Conservation (phyloP, 1,284 basidiomycete genomes). For the Cryptococcus neoformans region DNA sequence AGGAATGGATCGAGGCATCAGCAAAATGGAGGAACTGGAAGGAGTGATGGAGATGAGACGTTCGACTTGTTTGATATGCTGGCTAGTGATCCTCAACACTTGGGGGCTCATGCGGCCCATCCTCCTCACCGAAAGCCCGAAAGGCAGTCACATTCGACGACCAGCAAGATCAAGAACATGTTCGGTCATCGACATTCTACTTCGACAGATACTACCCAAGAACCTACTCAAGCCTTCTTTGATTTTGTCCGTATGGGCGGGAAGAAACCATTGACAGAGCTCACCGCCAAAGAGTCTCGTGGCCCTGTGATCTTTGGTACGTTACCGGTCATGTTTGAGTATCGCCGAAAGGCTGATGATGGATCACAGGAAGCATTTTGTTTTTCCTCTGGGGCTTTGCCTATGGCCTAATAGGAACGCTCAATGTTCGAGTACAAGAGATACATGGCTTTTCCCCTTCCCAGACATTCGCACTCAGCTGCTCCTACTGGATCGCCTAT, state of each 20-base stretch:
- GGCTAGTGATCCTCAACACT: constrained; percentile 20
- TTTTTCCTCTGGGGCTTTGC: constrained; percentile 49
- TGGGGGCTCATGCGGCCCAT: neutral
- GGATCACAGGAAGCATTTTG: constrained; percentile 32
- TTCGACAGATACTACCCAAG: constrained; percentile 14
- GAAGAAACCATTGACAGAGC: constrained; percentile 38
- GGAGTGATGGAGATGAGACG: constrained; percentile 20
- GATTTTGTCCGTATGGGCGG: constrained; percentile 46
- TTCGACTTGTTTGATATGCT: constrained; percentile 42
- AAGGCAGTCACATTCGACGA: neutral
- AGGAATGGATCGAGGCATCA: neutral
- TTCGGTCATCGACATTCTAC: neutral
- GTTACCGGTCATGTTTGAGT: neutral
- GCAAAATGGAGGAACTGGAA: neutral
- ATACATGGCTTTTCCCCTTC: constrained; percentile 27
- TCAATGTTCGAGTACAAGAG: constrained; percentile 37
- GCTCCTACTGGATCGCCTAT: constrained; percentile 46
- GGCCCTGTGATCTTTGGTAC: constrained; percentile 43
- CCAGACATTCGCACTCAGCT: constrained; percentile 33
- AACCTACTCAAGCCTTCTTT: constrained; percentile 39
- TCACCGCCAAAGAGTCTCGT: constrained; percentile 38
- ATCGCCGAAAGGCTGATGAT: neutral
- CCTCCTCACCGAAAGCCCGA: neutral
- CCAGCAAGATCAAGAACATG: neutral
- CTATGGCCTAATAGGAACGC: constrained; percentile 44